Evolutionary conservation across 306 rosid species (phyloP).

Genomic region (Glycyrrhiza uralensis): DNA sequence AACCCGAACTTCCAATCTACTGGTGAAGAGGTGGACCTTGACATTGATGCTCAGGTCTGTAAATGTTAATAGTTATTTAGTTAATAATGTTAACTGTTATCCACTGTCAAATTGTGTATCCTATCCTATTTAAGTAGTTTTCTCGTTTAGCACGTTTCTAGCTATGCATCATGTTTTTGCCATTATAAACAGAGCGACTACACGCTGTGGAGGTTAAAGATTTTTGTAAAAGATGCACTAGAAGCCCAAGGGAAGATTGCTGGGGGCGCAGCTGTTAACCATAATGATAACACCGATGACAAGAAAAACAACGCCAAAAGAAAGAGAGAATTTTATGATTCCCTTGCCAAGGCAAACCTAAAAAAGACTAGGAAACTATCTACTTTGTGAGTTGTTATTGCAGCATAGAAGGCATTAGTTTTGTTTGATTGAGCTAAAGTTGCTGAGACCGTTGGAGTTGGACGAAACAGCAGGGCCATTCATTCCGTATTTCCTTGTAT

Average conservation of each 20-base stretch:
- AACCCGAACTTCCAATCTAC: constrained; percentile 68
- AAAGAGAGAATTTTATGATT: constrained; percentile 44
- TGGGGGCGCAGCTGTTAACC: constrained; percentile 25
- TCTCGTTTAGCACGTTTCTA: background rate
- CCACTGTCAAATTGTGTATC: background rate
- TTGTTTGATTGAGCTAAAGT: background rate
- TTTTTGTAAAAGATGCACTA: constrained; percentile 69
- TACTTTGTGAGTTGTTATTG: constrained; percentile 23
- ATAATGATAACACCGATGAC: constrained; percentile 33
- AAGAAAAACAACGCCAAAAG: constrained; percentile 46
- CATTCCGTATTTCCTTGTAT: background rate
- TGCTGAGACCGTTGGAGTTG: background rate
- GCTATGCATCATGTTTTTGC: background rate
- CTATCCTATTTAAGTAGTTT: background rate
- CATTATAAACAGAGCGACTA: constrained; percentile 54
- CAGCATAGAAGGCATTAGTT: background rate
- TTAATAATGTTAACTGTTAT: background rate
- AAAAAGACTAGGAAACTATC: constrained; percentile 59
- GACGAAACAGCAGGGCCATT: background rate
- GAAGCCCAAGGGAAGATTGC: constrained; percentile 34
- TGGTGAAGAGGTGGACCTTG: constrained; percentile 73
- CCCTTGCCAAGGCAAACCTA: constrained; percentile 42
- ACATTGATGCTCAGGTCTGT: constrained; percentile 80
- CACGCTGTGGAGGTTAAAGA: constrained; percentile 66
- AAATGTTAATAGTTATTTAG: background rate